Conservation (phyloP, 345 rosid species). For the Geranium brycei region DNA sequence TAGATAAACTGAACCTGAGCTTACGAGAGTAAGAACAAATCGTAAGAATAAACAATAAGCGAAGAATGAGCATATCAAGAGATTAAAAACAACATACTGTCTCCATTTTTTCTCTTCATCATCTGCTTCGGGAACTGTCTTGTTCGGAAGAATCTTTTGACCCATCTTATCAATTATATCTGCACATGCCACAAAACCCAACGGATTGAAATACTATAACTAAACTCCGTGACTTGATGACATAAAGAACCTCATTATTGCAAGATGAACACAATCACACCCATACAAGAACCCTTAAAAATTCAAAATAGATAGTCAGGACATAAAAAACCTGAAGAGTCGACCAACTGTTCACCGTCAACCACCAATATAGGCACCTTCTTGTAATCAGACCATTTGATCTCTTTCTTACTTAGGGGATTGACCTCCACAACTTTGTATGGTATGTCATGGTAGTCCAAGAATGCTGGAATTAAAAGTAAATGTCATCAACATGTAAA, state of each 20-base stretch:
- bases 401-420: conserved; percentile 36
- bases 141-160: conserved; percentile 14
- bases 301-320: neutral
- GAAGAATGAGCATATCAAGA: neutral
- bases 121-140: conserved; percentile 5
- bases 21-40: too few species aligned
- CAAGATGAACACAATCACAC: neutral
- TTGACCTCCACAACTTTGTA: conserved; percentile 43
- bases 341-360: conserved; percentile 38
- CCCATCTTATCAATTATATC: conserved; percentile 26
- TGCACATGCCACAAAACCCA: conserved; percentile 2
- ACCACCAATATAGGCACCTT: conserved; percentile 38
- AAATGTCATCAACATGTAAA: neutral
- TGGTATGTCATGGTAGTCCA: conserved; percentile 36
- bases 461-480: conserved; percentile 22
- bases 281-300: neutral
- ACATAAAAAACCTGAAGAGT: conserved; percentile 26
- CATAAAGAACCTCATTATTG: neutral
- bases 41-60: too few species aligned
- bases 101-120: conserved; percentile 34
- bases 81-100: conserved; percentile 11
- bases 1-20: too few species aligned
- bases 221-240: neutral
- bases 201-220: too few species aligned
- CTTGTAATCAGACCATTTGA: conserved; percentile 39